Evolutionary conservation across 192 early-diverging fungal genomes (phyloP).

Genomic region (Rhizoclosmatium globosum): DNA sequence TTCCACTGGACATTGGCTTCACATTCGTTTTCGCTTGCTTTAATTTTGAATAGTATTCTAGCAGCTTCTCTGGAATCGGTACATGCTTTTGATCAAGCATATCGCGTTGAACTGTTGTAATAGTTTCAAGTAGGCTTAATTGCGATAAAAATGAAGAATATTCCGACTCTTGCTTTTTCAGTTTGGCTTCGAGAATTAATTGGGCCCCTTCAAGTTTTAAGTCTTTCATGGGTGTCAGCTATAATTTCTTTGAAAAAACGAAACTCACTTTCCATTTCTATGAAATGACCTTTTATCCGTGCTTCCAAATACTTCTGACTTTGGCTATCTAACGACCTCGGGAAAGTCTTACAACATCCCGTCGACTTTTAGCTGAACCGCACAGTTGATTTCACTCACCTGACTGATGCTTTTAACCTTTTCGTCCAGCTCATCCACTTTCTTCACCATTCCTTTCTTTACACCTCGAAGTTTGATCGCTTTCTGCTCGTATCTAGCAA

Average conservation of each 20-base stretch:
- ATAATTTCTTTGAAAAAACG: not conserved
- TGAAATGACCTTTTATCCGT: constrained; percentile 40
- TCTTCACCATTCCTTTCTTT: constrained; percentile 18
- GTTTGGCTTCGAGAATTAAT: constrained; percentile 1
- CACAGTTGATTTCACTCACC: not conserved
- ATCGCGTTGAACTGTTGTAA: constrained; percentile 29
- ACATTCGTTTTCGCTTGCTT: not conserved
- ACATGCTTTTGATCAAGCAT: constrained; percentile 22
- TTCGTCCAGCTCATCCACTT: constrained; percentile 47
- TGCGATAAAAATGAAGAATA: not conserved
- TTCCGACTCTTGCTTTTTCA: constrained; percentile 18
- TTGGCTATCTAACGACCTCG: constrained; percentile 37
- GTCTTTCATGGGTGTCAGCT: constrained; percentile 7
- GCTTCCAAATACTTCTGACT: constrained; percentile 47
- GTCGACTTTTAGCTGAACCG: not conserved
- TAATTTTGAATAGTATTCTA: constrained; percentile 7
- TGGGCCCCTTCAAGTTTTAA: constrained; percentile 28
- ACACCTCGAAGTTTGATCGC: constrained; percentile 14
- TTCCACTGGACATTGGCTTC: not conserved
- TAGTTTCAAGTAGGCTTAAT: constrained; percentile 25
- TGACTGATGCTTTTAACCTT: constrained; percentile 48
- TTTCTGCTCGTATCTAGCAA: constrained; percentile 27
- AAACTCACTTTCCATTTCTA: constrained; percentile 49
- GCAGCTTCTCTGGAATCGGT: constrained; percentile 18
- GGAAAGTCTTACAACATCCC: constrained; percentile 40